phyloP scores from a whole-genome alignment of 2,329 filamentous ascomycete genomes.

The Colletotrichum cuscutae region DNA sequence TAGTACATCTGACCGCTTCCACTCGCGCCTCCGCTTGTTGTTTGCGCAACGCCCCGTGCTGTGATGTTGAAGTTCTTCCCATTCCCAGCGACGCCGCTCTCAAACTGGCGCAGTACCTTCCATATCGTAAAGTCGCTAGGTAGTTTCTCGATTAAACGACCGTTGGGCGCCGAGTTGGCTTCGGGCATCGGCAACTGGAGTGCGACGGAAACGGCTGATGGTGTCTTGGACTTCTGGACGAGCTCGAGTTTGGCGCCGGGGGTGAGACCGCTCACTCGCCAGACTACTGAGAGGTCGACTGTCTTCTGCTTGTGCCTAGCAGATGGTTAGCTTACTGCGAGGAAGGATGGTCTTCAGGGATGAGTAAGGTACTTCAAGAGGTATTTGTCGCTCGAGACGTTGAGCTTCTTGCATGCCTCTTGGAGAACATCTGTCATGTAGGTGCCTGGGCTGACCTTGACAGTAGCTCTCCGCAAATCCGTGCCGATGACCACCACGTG shows the following conservation, averaged over 20 bases:
- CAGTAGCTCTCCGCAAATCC: conserved; percentile 77
- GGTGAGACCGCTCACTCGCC: conserved; percentile 83
- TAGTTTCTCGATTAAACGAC: conserved; percentile 84
- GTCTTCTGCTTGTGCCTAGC: conserved; percentile 82
- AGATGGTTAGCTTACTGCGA: neutral
- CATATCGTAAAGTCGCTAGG: conserved; percentile 89
- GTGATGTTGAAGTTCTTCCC: conserved; percentile 81
- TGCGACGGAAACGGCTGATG: conserved; percentile 88
- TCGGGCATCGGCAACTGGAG: conserved; percentile 83
- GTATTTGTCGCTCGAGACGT: conserved; percentile 77
- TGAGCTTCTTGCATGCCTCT: conserved; percentile 88
- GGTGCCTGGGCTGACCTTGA: conserved; percentile 86
- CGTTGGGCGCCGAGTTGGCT: conserved; percentile 68
- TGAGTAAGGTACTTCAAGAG: conserved; percentile 76
- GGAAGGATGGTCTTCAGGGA: conserved; percentile 1
- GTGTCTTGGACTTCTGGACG: conserved; percentile 85
- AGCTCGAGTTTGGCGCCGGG: conserved; percentile 94
- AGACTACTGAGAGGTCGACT: conserved; percentile 85
- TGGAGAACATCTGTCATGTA: conserved; percentile 86
- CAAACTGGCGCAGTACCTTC: conserved; percentile 90
- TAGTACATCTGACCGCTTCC: conserved; percentile 85
- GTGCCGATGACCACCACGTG: conserved; percentile 90
- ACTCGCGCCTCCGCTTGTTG: conserved; percentile 59
- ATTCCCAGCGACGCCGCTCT: conserved; percentile 75
- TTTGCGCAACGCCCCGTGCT: conserved; percentile 78